These are phyloP conservation scores for Pseudogymnoascus sp. DNA, from an alignment of 2,329 filamentous ascomycete species.

Conservation along the genomic window DNA sequence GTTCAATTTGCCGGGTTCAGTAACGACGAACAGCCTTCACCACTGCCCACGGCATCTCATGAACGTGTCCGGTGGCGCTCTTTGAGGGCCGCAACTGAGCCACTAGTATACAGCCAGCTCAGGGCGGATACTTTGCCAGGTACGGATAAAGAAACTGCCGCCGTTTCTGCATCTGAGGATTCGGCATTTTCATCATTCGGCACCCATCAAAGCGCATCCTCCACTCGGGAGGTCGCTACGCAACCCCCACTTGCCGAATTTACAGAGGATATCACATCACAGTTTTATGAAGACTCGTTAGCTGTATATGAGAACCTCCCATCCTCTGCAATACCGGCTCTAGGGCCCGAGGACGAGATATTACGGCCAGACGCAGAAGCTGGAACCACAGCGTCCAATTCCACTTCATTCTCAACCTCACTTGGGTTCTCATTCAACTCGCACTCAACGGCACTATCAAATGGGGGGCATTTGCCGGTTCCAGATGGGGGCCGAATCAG, in stretches of 20 bases:
- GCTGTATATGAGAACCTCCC: conserved; percentile 57
- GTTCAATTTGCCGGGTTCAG: conserved; percentile 30
- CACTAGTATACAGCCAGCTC: conserved; percentile 39
- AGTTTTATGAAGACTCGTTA: conserved; percentile 74
- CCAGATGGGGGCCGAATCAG: conserved; percentile 37
- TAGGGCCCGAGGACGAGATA: not conserved
- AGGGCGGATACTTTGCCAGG: conserved; percentile 35
- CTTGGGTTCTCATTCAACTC: conserved; percentile 20
- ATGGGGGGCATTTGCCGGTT: conserved; percentile 7
- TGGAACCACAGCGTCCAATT: conserved; percentile 29
- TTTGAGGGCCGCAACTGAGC: conserved; percentile 37
- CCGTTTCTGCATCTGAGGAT: conserved; percentile 42
- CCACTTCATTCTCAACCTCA: conserved; percentile 23
- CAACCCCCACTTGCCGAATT: conserved; percentile 14
- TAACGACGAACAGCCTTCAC: conserved; percentile 10
- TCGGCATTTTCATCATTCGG: conserved; percentile 24
- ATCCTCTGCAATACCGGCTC: conserved; percentile 46
- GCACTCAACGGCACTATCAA: conserved; percentile 18
- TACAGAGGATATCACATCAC: conserved; percentile 36
- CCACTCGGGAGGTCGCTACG: conserved; percentile 16
- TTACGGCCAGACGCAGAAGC: conserved; percentile 18
- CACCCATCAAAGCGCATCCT: conserved; percentile 11
- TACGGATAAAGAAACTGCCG: conserved; percentile 27
- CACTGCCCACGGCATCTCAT: conserved; percentile 10
- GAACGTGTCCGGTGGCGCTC: conserved; percentile 40